These are phyloP conservation scores for Populus nigra DNA, from an alignment of 345 rosid species.

Conservation along the genomic window DNA sequence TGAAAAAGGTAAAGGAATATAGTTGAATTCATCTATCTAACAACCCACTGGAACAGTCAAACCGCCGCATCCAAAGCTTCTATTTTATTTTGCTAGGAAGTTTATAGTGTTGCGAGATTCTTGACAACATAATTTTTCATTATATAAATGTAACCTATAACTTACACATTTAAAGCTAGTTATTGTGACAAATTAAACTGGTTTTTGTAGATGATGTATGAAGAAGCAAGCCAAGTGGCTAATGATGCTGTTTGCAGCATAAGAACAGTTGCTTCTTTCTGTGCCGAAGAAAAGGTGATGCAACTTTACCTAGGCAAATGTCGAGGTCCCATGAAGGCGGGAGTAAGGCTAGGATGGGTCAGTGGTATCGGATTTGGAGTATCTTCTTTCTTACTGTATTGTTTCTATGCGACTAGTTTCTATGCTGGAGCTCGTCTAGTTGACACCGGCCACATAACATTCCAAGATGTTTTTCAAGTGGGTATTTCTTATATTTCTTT, in stretches of 20 bases:
- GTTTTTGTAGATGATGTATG: conserved; percentile 15
- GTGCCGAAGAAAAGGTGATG: conserved; percentile 33
- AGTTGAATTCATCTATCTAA: background rate
- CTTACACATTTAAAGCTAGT: background rate
- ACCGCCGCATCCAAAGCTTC: background rate
- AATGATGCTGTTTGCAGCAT: conserved; percentile 34
- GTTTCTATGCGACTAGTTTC: conserved; percentile 31
- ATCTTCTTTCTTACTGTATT: conserved; percentile 29
- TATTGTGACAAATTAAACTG: background rate
- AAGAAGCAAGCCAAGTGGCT: conserved; percentile 17
- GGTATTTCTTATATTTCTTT: background rate
- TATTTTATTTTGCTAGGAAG: background rate
- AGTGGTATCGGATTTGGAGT: conserved; percentile 39
- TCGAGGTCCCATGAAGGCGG: conserved; percentile 30
- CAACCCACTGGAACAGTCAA: background rate
- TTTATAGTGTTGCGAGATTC: background rate
- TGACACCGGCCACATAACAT: conserved; percentile 25
- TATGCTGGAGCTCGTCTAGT: conserved; percentile 40
- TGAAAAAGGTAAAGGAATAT: background rate
- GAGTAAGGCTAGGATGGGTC: conserved; percentile 33
- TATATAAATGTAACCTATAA: background rate
- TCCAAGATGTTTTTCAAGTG: conserved; percentile 36
- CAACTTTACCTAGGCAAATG: conserved; percentile 32
- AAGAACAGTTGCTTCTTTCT: conserved; percentile 37
- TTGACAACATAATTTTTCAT: background rate